Base-by-base conservation (phyloP, 352 stramenopile species). In the Phytophthora megakarya region DNA sequence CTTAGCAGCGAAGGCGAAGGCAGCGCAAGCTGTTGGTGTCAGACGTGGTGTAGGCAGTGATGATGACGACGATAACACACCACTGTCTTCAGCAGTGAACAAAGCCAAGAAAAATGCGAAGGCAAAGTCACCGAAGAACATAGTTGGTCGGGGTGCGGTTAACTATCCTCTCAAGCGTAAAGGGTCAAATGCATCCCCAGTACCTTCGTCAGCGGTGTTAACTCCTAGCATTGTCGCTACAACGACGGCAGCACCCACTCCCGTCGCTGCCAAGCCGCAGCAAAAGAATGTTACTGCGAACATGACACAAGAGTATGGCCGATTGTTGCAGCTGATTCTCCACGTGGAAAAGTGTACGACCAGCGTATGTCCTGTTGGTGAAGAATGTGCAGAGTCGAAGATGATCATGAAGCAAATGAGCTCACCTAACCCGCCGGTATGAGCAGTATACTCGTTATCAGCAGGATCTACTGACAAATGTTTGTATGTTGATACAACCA, bases 271-370 rank as follows among this genome's bases (percentile, higher is more conserved):
- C 18, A 86, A 81, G 39, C 43, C 51, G 12, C 61, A 64, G 7
- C 67, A 76, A n/a, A 83, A 81, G 39, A 74, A 76, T 32, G 72
- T 75, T 40, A 84, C 69, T 19, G 72, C 72, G n/a, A 89, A 88
- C 28, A 86, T 87, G 75, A 87, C 84, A 2, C 73, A 89, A 51
- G 85, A 96, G 49, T 96, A 94, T 48, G 87, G 87, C 0, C 84
- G 85, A n/a, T 35, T 96, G 42, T 61, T 96, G 49, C 87, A 96
- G 68, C 59, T 96, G 18, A 93, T 96, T 69, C 55, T 96, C 23
- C 87, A 96, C 61, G 85, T 93, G 1, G 80, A 96, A 19, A 90
- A 93, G 43, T 96, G 87, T 53, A 92, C 72, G 33, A 75, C 67
- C 2, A 72, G 70, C 6, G 51, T 61, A 28, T 94, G 87, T 67